These are phyloP conservation scores for Saccharata proteae DNA, from an alignment of 2,329 filamentous ascomycete species.

Conservation along the genomic window DNA sequence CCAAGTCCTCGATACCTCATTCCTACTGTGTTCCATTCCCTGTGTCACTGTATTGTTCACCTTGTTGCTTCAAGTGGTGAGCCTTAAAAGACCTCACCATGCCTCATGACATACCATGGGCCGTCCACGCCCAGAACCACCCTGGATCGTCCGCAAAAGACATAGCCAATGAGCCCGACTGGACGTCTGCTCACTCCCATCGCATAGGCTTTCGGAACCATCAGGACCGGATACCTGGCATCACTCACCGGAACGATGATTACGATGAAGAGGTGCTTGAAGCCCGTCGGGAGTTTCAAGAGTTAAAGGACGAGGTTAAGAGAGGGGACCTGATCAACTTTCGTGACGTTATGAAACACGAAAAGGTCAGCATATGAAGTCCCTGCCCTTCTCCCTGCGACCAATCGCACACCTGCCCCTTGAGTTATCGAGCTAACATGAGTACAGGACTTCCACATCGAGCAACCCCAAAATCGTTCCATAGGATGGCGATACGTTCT, in stretches of 20 bases:
- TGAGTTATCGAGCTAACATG: not conserved
- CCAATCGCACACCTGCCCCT: not conserved
- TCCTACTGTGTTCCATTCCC: no score
- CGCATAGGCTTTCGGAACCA: slow-evolving; percentile 28
- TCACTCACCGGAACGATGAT: slow-evolving; percentile 22
- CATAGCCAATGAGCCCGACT: slow-evolving; percentile 32
- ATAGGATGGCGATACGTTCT: slow-evolving; percentile 40
- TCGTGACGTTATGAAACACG: no score
- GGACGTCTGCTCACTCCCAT: slow-evolving; percentile 27
- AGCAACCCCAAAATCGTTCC: slow-evolving; percentile 32
- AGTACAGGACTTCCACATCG: slow-evolving; percentile 32
- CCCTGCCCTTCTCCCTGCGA: slow-evolving; percentile 9
- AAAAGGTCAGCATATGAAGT: no score
- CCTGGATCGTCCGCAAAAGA: slow-evolving; percentile 29
- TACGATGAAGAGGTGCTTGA: slow-evolving; percentile 15
- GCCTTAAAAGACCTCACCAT: slow-evolving; percentile 12
- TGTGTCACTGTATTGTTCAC: no score
- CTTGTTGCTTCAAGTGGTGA: no score
- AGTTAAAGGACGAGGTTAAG: slow-evolving; percentile 15
- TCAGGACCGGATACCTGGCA: slow-evolving; percentile 25
- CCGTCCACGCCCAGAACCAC: slow-evolving; percentile 19
- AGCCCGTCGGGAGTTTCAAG: slow-evolving; percentile 10
- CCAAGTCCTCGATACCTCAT: not conserved
- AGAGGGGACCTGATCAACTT: slow-evolving; percentile 27
- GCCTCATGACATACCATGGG: slow-evolving; percentile 20